phyloP scores from a whole-genome alignment of 1,284 basidiomycete species.

The Rhodotorula mucilaginosa region DNA sequence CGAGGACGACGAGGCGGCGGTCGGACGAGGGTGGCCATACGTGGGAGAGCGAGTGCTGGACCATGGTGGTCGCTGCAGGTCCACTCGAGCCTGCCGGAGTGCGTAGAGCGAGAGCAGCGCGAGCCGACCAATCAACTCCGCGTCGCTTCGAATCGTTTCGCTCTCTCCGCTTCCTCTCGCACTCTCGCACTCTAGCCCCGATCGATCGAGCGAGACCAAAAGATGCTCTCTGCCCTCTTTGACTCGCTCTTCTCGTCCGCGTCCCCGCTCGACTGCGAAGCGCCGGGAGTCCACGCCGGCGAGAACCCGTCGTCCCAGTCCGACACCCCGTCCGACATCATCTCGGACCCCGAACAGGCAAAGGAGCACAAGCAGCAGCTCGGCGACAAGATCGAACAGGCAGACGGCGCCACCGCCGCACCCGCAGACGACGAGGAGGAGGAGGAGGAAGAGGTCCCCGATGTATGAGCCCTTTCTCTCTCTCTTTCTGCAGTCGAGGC shows the following conservation, averaged over 20 bases:
- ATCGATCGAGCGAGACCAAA: not conserved
- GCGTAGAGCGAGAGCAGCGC: not conserved
- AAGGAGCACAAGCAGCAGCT: constrained; percentile 24
- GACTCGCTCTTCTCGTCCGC: constrained; percentile 26
- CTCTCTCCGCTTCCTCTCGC: not conserved
- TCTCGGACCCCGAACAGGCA: constrained; percentile 26
- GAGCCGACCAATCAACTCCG: too few relatives aligned
- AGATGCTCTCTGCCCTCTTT: constrained; percentile 21
- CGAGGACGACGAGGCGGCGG: too few relatives aligned
- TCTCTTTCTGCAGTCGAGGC: not conserved
- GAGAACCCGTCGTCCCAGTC: constrained; percentile 10
- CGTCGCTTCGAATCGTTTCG: too few relatives aligned
- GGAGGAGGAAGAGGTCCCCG: constrained; percentile 45
- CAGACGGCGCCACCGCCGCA: constrained; percentile 5
- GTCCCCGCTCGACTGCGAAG: constrained; percentile 18
- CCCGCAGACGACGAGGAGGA: constrained; percentile 6
- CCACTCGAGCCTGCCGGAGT: not conserved
- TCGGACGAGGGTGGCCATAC: too few relatives aligned
- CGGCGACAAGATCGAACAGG: constrained; percentile 22
- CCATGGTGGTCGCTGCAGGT: not conserved
- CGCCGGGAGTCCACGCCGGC: constrained; percentile 6
- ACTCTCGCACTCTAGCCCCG: not conserved
- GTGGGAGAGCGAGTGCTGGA: too few relatives aligned
- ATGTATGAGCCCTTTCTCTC: not conserved
- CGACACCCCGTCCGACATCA: constrained; percentile 17